Percentiles rank a stretch among this genome's conserved stretches.
Evolutionary conservation across 345 rosid genomes (phyloP).

Genomic region (Heritiera littoralis): DNA sequence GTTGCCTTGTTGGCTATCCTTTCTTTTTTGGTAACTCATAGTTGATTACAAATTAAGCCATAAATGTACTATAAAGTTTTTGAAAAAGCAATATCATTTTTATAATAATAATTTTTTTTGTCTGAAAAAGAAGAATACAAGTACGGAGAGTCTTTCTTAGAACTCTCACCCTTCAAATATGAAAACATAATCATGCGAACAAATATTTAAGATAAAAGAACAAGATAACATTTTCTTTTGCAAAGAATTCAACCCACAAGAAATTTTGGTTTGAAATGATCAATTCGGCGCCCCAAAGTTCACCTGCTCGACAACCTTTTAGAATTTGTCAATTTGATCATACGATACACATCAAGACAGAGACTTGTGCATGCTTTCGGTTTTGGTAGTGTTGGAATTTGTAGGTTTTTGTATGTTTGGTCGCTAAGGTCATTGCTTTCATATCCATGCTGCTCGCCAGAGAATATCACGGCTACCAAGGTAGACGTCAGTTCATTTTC

Average conservation of each 20-base stretch:
- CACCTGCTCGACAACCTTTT: not conserved
- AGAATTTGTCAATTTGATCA: not conserved
- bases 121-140: no score
- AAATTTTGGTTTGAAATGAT: not conserved
- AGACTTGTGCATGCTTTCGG: not conserved
- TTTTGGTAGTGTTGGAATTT: no score
- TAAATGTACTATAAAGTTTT: not conserved
- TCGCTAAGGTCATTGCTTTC: not conserved
- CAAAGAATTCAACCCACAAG: not conserved
- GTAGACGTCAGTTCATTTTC: not conserved
- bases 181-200: no score
- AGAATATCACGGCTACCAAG: constrained; percentile 3
- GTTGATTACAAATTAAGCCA: not conserved
- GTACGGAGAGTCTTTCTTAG: no score
- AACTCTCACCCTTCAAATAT: no score
- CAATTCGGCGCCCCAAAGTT: not conserved
- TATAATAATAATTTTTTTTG: no score
- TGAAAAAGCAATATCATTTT: not conserved
- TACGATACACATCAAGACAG: no score
- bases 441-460: not conserved
- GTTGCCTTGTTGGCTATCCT: no score
- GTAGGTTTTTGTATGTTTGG: not conserved
- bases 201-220: no score
- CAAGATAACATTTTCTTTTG: not conserved
- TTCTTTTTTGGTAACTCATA: not conserved